A percentile compares a stretch with the other conserved stretches of the same genome.
Evolutionary conservation across 1,139 yeast species (phyloP).

Genomic region (Suhomyces atakaporum): DNA sequence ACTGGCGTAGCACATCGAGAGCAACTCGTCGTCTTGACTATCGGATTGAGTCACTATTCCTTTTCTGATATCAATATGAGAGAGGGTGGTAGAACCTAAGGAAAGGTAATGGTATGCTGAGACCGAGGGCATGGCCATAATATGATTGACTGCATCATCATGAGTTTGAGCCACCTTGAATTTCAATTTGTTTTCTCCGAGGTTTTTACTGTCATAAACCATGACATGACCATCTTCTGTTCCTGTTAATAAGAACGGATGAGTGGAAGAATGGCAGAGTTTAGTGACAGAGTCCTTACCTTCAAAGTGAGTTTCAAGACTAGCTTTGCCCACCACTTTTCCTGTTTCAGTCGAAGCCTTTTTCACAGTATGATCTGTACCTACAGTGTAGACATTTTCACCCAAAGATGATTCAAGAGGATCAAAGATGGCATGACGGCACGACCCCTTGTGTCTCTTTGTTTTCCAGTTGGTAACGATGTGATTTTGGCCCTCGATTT

Average conservation of each 20-base stretch:
- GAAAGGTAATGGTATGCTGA: conserved; percentile 82
- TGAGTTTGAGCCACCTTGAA: conserved; percentile 57
- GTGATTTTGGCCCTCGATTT: conserved; percentile 28
- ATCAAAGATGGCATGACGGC: conserved; percentile 73
- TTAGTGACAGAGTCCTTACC: conserved; percentile 54
- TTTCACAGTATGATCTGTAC: conserved; percentile 79
- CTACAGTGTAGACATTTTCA: conserved; percentile 62
- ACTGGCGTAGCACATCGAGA: conserved; percentile 67
- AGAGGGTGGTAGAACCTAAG: conserved; percentile 79
- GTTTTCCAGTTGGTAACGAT: conserved; percentile 72
- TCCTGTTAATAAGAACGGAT: conserved; percentile 70
- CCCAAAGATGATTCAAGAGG: conserved; percentile 50
- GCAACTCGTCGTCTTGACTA: conserved; percentile 89
- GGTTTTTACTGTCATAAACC: conserved; percentile 59
- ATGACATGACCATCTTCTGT: conserved; percentile 73
- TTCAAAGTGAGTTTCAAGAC: conserved; percentile 28
- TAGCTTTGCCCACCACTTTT: conserved; percentile 62
- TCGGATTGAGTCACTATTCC: conserved; percentile 67
- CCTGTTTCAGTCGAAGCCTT: conserved; percentile 76
- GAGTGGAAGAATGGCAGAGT: conserved; percentile 61
- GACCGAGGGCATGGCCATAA: conserved; percentile 65
- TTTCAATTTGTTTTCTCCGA: conserved; percentile 37
- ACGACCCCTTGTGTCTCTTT: conserved; percentile 86
- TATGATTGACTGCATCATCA: conserved; percentile 74
- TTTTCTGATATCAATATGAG: conserved; percentile 78